Conservation (phyloP, 345 rosid species). For the Murraya koenigii region DNA sequence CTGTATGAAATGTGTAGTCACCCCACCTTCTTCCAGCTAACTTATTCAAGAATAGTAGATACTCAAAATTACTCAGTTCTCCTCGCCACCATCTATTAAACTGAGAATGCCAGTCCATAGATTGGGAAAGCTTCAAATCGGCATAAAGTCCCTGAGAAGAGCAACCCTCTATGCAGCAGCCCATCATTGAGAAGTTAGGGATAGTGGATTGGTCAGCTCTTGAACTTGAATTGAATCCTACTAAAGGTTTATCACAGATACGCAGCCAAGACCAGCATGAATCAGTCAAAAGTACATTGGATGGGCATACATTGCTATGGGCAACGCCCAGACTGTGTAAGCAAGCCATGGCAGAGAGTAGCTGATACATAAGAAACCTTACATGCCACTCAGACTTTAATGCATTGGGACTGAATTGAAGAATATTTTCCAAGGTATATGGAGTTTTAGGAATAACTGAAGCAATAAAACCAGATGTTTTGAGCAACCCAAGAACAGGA, state of each 20-base stretch:
- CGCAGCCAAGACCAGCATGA: constrained; percentile 75
- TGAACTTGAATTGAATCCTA: constrained; percentile 22
- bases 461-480: constrained; percentile 42
- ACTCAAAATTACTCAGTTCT: constrained; percentile 85
- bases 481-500: constrained; percentile 66
- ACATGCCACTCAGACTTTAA: constrained; percentile 72
- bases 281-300: constrained; percentile 60
- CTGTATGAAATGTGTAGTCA: constrained; percentile 84
- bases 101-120: constrained; percentile 59
- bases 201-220: constrained; percentile 16
- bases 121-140: constrained; percentile 56
- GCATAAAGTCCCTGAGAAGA: constrained; percentile 53
- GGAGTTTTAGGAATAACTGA: constrained; percentile 72
- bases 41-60: constrained; percentile 72
- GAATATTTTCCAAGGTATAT: constrained; percentile 63
- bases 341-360: constrained; percentile 66
- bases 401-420: constrained; percentile 70
- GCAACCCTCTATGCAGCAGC: constrained; percentile 52
- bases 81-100: constrained; percentile 87
- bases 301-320: constrained; percentile 72
- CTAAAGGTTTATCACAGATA: constrained; percentile 40
- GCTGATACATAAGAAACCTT: constrained; percentile 69
- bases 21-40: constrained; percentile 98
- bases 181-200: constrained; percentile 25
- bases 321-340: constrained; percentile 64